These are phyloP conservation scores for Prunus mume DNA, from an alignment of 306 rosid genomes.

Conservation along the genomic window DNA sequence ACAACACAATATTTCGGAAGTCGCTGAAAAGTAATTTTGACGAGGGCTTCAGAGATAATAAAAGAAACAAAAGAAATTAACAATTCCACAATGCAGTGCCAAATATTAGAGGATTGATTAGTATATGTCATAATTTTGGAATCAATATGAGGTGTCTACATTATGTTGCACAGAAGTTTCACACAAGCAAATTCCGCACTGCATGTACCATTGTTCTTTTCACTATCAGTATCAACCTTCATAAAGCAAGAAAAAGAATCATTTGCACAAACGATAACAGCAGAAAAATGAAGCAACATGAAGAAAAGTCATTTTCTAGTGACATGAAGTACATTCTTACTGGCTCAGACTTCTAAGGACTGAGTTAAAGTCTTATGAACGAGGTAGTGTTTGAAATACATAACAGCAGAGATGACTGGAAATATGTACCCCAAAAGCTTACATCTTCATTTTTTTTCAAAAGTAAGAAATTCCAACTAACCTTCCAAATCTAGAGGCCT, in stretches of 20 bases:
- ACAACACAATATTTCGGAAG: background rate
- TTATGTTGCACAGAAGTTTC: background rate
- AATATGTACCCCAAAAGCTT: background rate
- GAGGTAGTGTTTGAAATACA: background rate
- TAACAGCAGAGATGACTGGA: background rate
- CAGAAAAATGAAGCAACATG: background rate
- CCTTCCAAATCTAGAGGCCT: slow-evolving; percentile 86
- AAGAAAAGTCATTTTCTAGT: background rate
- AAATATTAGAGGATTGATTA: background rate
- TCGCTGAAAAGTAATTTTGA: too few relatives aligned
- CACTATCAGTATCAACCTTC: background rate
- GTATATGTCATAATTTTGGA: background rate
- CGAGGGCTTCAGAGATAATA: too few relatives aligned
- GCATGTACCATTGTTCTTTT: background rate
- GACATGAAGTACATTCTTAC: background rate
- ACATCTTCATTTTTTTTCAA: slow-evolving; percentile 13
- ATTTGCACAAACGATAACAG: background rate
- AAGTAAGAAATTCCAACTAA: slow-evolving; percentile 30
- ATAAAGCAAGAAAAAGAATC: background rate
- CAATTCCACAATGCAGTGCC: background rate
- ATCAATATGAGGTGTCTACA: background rate
- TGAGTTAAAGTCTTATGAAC: background rate
- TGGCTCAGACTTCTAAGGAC: background rate
- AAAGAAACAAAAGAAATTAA: background rate
- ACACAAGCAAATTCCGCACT: background rate